Evolutionary conservation across 495 filamentous ascomycete genomes (phyloP), one percentile per base, ranked within the genome.

Genomic region (Glonium stellatum): DNA sequence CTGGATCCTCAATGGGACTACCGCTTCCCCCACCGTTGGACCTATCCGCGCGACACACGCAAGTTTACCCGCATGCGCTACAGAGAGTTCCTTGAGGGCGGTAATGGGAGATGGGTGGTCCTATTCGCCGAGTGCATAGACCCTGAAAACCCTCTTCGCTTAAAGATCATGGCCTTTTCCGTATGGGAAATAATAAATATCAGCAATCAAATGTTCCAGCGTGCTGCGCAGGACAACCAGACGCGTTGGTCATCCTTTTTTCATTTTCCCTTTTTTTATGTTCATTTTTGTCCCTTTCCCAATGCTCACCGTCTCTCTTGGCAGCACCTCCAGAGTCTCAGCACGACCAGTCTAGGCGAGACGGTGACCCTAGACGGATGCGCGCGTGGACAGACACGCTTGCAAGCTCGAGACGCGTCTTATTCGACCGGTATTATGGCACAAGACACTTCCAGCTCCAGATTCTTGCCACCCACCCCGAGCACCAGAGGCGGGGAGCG

Each of bases 1-100:
- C 51, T 57, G 54, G 60, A 62, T 34, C 60, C 60, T 15, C 60
- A 62, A 46, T 62, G 60, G 60, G 35, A 62, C 46, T 62, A 58
- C 22, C 54, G 60, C 10, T 62, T 58, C 41, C 60, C 60, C 15
- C 44, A 50, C 42, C 55, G 54, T 21, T 44, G 42, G n/a, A 37
- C n/a, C n/a, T 62, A 47, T 23, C 54, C 60, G 13, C 11, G 27
- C 15, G 60, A 62, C 23, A 57, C 55, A 31, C n/a, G 42, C 8
- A 19, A 37, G 11, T 57, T 49, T 36, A 62, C 60, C 4, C 13
- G 55, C 15, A 19, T 27, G 13, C 42, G 48, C 9, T 62, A 58
- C 48, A 10, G 34, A 23, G 60, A 62, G 27, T 62, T 62, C 35
- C 46, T 62, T 35, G 48, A 56, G 19, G 34, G 58, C 31, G 51